Conservation (phyloP, 2,329 filamentous ascomycete species). For the Bipolaris cookei region DNA sequence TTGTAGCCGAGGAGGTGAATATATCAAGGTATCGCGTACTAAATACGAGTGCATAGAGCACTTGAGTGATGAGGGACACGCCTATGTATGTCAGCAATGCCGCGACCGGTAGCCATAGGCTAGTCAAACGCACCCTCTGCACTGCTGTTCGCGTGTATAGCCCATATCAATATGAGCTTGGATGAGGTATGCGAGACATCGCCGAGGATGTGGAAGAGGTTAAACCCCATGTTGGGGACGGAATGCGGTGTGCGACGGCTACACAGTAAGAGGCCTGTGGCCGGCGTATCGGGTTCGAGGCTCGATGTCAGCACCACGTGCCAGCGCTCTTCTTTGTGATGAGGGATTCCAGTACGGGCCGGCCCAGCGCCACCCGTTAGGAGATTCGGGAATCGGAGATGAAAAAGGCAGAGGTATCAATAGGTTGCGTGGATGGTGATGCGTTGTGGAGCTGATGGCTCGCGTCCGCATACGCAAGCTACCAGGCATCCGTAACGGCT, state of each 20-base stretch:
- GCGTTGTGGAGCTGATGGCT: slow-evolving; percentile 5
- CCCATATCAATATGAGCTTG: slow-evolving; percentile 88
- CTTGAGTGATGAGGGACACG: slow-evolving; percentile 89
- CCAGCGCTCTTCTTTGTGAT: not conserved
- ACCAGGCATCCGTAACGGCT: slow-evolving; percentile 13
- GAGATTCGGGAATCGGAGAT: not conserved
- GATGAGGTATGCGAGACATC: slow-evolving; percentile 85
- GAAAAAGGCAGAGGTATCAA: not conserved
- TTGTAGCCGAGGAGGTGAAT: slow-evolving; percentile 58
- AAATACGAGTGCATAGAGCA: slow-evolving; percentile 86
- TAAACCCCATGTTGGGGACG: slow-evolving; percentile 43
- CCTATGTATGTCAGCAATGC: slow-evolving; percentile 55
- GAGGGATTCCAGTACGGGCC: not conserved
- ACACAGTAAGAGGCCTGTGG: slow-evolving; percentile 34
- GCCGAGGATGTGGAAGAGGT: slow-evolving; percentile 75
- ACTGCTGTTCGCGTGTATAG: slow-evolving; percentile 86
- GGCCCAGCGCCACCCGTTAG: not conserved
- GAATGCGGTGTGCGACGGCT: slow-evolving; percentile 20
- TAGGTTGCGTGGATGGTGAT: slow-evolving; percentile 9
- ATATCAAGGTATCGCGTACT: slow-evolving; percentile 85
- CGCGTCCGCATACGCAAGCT: slow-evolving; percentile 14
- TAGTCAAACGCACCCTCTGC: slow-evolving; percentile 69
- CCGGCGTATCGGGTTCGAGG: slow-evolving; percentile 9
- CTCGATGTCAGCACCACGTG: slow-evolving; percentile 6
- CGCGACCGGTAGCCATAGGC: not conserved